Evolutionary conservation across 2,329 filamentous ascomycete species (phyloP), one percentile per base, ranked within the genome.

Genomic region (Talaromyces albobiverticillius): DNA sequence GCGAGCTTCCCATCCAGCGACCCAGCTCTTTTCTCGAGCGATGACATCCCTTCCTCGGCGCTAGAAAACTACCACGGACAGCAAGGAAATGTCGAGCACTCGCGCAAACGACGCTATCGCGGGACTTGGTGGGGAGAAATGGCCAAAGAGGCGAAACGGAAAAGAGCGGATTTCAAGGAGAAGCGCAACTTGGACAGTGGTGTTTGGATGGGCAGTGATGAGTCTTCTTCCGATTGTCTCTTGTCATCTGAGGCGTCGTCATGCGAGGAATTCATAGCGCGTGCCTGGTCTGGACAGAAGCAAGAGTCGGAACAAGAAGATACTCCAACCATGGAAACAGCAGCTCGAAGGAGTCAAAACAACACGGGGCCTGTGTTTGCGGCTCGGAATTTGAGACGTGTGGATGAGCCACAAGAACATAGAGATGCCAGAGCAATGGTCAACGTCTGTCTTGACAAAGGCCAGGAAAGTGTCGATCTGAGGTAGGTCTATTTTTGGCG

Each of bases 191-290:
- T 75, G 25, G 75, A 77, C 55, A 76, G 73, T 61, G 75, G 75
- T 54, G 72, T 78, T 10, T 78, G 74, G 69, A 75, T 77, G 73
- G 72, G 69, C 2, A 77, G 74, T 59, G 75, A 77, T 60, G 72
- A 74, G 55, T 71, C 71, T 8, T 64, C 61, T 3, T 65, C 63
- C 2, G 66, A 67, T 6, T 64, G 66, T 36, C 62, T 69, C 42
- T 62, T 71, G 42, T 57, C 63, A 1, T 70, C 67, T 3, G 68
- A 69, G 48, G 71, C 65, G 14, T 62, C 66, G 14, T 54, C 51
- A 11, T 72, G 69, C 61, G 73, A 75, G 51, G 71, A 75, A 42
- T 62, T 53, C 11, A 25, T 53, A 5, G 31, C 36, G 18, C 43
- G 38, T 22, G 45, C 51, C 3, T 47, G 34, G 43, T 29, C 32